Evolutionary conservation across 805 yeast species (phyloP), one percentile per base, ranked within the genome.

Genomic region (Debaryomyces castellii): DNA sequence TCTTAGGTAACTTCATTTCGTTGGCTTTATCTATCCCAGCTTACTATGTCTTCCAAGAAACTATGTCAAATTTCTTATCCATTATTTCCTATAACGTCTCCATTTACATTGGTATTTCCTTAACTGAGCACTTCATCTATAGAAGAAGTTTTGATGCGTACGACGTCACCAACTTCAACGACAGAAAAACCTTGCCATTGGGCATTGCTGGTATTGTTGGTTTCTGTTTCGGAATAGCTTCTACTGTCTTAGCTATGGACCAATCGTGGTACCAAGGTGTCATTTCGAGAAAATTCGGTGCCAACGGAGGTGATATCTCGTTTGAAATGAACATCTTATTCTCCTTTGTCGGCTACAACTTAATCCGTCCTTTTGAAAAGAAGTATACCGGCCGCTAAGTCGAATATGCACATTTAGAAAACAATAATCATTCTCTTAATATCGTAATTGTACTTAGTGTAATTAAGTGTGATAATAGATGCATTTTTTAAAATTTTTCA

Each of bases 261-360:
- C 68, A 66, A 48, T 55, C 63, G 1, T 66, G 70, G 70, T 66
- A 62, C 47, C 54, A 44, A 22, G 71, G 71, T 3, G 63, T 63
- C 5, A 60, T 66, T 25, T 61, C 67, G 8, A 48, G 54, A 21
- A 51, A 43, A 17, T 55, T 60, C 37, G 61, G 64, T 8, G 39
- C 46, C 2, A 25, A 39, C 5, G 64, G 67, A 6, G 69, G 69
- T 30, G 70, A 66, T 40, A 52, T 63, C 18, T 61, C 67, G 4
- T 66, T 60, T 35, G 64, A 63, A 46, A 53, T 66, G 39, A 64
- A 66, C 47, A 50, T 62, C 7, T 51, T 50, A 3, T 57, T 63
- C 46, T 51, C 69, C 2, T 64, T 64, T 33, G 51, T 63, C 20
- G 66, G 63, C 5, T 62, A 60, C 47, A 54, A 55, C 30, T 18